These are phyloP conservation scores for Phytophthora vignae DNA, from an alignment of 352 stramenopile genomes.

Conservation along the genomic window DNA sequence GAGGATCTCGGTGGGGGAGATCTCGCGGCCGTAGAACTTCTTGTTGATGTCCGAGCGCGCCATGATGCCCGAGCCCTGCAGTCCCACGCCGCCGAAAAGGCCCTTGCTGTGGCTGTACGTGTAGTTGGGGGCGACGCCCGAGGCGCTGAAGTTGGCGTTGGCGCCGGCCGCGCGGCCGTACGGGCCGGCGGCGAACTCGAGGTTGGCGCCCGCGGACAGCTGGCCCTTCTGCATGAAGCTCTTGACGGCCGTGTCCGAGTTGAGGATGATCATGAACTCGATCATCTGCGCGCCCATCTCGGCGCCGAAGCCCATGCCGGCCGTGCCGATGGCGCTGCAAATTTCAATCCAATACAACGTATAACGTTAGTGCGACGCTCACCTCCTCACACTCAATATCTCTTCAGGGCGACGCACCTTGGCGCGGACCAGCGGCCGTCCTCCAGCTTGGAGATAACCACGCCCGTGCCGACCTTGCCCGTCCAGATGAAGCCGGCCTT, in stretches of 20 bases:
- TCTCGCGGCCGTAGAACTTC: slow-evolving; percentile 90
- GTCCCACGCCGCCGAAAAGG: slow-evolving; percentile 81
- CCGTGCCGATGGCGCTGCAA: slow-evolving; percentile 91
- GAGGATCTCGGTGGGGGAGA: slow-evolving; percentile 86
- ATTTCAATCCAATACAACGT: too few species aligned
- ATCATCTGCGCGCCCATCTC: slow-evolving; percentile 86
- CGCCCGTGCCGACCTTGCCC: slow-evolving; percentile 87
- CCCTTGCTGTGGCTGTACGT: slow-evolving; percentile 91
- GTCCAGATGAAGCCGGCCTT: slow-evolving; percentile 92
- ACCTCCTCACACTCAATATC: too few species aligned
- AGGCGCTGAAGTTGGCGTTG: slow-evolving; percentile 80
- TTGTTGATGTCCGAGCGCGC: slow-evolving; percentile 85
- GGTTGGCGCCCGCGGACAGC: slow-evolving; percentile 82
- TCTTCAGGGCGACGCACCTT: too few species aligned
- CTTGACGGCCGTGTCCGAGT: slow-evolving; percentile 94
- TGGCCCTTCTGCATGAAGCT: slow-evolving; percentile 89
- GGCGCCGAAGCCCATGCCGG: slow-evolving; percentile 88
- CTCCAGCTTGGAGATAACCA: slow-evolving; percentile 94
- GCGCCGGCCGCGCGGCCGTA: slow-evolving; percentile 82
- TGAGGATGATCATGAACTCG: slow-evolving; percentile 93
- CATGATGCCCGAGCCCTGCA: slow-evolving; percentile 86
- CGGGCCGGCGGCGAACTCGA: slow-evolving; percentile 83
- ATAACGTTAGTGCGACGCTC: too few species aligned
- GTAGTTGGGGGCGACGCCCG: slow-evolving; percentile 86
- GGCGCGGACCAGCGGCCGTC: slow-evolving; percentile 96